A percentile compares a stretch with the other conserved stretches of the same genome.
Evolutionary conservation across 257 asterid species (phyloP).

Genomic region (Echites panduratus): DNA sequence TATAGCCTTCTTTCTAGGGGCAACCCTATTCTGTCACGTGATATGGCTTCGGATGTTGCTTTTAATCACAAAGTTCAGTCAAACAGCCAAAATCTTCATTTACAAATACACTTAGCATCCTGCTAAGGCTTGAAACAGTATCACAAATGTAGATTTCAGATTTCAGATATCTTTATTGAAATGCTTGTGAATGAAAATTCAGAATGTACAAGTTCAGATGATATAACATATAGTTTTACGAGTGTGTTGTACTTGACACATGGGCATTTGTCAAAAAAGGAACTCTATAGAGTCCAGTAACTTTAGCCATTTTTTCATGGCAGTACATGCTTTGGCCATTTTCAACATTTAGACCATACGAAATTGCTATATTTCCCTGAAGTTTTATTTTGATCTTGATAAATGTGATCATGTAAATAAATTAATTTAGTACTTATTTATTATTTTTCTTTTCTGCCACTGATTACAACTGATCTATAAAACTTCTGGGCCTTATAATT

Average conservation of each 20-base stretch:
- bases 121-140: neutral
- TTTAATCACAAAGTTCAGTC: neutral
- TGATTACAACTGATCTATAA: neutral
- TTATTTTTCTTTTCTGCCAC: neutral
- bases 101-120: neutral
- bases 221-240: neutral
- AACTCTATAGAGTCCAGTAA: neutral
- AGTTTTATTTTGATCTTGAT: neutral
- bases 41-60: neutral
- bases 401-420: neutral
- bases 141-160: neutral
- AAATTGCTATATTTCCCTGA: no score
- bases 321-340: neutral
- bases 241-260: neutral
- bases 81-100: neutral
- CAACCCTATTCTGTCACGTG: neutral
- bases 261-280: neutral
- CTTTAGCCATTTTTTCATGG: no score
- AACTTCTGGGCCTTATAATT: neutral
- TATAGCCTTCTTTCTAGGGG: neutral
- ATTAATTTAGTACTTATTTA: neutral
- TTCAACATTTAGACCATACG: neutral
- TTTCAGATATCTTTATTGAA: neutral
- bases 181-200: neutral
- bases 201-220: neutral